Percentiles rank a stretch among this genome's conserved stretches.
Evolutionary conservation across 2,329 filamentous ascomycete genomes (phyloP).

Genomic region (Geosmithia flava): DNA sequence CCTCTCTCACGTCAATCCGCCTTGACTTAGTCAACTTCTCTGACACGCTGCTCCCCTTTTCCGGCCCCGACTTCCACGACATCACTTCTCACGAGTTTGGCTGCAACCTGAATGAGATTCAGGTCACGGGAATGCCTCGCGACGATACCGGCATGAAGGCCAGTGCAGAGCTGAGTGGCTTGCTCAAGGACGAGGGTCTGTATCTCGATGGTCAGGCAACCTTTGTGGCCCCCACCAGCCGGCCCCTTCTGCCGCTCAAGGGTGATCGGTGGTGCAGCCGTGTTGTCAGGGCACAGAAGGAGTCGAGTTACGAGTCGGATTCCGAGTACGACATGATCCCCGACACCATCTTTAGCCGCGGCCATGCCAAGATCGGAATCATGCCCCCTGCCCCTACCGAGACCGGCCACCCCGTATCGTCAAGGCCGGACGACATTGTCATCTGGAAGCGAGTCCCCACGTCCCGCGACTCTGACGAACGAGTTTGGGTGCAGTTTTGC

Average conservation of each 20-base stretch:
- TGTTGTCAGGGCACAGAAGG: slow-evolving; percentile 31
- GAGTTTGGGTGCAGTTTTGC: slow-evolving; percentile 36
- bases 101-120: slow-evolving; percentile 38
- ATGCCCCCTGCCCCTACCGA: slow-evolving; percentile 28
- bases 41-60: slow-evolving; percentile 28
- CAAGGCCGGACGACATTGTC: slow-evolving; percentile 26
- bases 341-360: slow-evolving; percentile 3
- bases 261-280: slow-evolving; percentile 26
- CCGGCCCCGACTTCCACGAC: slow-evolving; percentile 35
- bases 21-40: slow-evolving; percentile 44
- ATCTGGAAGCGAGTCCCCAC: slow-evolving; percentile 39
- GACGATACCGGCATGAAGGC: slow-evolving; percentile 35
- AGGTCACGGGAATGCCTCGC: slow-evolving; percentile 37
- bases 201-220: slow-evolving; percentile 31
- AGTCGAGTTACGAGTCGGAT: slow-evolving; percentile 9
- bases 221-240: slow-evolving; percentile 26
- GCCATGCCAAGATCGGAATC: slow-evolving; percentile 14
- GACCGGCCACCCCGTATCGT: slow-evolving; percentile 27
- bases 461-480: slow-evolving; percentile 23
- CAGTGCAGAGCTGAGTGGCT: slow-evolving; percentile 32
- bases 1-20: slow-evolving; percentile 31
- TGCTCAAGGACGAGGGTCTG: slow-evolving; percentile 41
- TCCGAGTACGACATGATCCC: slow-evolving; percentile 9
- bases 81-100: slow-evolving; percentile 40
- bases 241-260: slow-evolving; percentile 22